These are phyloP conservation scores for Parmelia sp. DNA, from an alignment of 495 filamentous ascomycete genomes.

Conservation along the genomic window DNA sequence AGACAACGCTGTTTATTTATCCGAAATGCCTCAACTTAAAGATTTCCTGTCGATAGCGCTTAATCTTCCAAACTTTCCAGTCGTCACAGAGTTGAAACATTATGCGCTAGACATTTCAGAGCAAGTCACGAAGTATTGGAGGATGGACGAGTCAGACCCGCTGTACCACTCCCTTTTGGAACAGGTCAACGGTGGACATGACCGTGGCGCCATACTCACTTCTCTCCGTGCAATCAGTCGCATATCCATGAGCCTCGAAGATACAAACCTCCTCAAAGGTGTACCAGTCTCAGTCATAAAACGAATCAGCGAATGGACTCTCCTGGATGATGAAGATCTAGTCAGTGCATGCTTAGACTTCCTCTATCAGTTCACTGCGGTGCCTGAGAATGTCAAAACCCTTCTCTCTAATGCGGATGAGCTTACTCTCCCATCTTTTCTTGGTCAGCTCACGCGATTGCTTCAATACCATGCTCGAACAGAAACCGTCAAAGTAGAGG, in stretches of 20 bases:
- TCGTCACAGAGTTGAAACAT: constrained; percentile 79
- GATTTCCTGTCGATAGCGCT: constrained; percentile 77
- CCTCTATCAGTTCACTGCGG: constrained; percentile 88
- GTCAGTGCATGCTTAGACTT: constrained; percentile 84
- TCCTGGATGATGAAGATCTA: constrained; percentile 89
- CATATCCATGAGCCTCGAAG: constrained; percentile 76
- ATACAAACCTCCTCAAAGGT: constrained; percentile 55
- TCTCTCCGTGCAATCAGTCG: constrained; percentile 79
- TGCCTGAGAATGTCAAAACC: constrained; percentile 76
- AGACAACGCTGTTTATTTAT: constrained; percentile 80
- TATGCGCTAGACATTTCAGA: constrained; percentile 91
- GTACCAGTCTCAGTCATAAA: constrained; percentile 60
- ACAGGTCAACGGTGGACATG: constrained; percentile 50
- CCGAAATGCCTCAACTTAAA: constrained; percentile 62
- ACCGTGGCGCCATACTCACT: constrained; percentile 80
- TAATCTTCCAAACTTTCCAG: constrained; percentile 66
- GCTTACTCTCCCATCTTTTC: constrained; percentile 59
- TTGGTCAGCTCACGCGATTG: constrained; percentile 69
- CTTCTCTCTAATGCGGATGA: constrained; percentile 49
- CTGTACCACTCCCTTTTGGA: constrained; percentile 46
- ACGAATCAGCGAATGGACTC: constrained; percentile 68
- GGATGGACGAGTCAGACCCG: constrained; percentile 48
- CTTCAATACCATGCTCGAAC: constrained; percentile 58
- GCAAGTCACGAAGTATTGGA: constrained; percentile 74
- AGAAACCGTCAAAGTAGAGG: constrained; percentile 37